These are phyloP conservation scores for Eucalyptus cloeziana DNA, from an alignment of 345 rosid species.

Conservation along the genomic window DNA sequence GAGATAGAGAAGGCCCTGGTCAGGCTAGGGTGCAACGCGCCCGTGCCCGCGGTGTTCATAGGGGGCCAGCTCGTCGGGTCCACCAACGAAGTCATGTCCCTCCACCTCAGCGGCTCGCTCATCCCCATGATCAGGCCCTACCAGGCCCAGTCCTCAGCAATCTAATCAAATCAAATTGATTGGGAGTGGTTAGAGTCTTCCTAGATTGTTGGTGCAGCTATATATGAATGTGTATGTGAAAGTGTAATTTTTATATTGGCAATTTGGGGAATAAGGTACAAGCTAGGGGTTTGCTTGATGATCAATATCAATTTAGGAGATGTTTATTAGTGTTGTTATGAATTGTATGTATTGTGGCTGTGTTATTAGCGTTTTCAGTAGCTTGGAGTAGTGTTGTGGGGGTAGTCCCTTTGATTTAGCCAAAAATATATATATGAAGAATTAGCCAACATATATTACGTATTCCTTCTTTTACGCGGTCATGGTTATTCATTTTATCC, in stretches of 20 bases:
- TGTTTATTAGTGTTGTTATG: neutral
- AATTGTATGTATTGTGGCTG: neutral
- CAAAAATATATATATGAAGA: neutral
- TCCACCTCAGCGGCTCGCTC: slow-evolving; percentile 61
- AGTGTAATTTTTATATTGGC: neutral
- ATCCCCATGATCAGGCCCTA: slow-evolving; percentile 54
- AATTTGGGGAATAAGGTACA: neutral
- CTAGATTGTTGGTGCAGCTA: neutral
- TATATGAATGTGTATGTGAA: neutral
- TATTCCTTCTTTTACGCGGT: neutral
- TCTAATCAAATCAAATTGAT: neutral
- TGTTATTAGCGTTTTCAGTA: neutral
- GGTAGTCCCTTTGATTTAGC: neutral
- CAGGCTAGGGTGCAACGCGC: slow-evolving; percentile 52
- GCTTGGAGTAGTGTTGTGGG: neutral
- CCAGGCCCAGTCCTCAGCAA: slow-evolving; percentile 15
- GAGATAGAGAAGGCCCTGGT: slow-evolving; percentile 69
- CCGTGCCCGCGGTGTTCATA: slow-evolving; percentile 68
- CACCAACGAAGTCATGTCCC: slow-evolving; percentile 83
- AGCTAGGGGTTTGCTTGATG: neutral
- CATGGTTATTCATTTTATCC: neutral
- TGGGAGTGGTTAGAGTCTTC: neutral
- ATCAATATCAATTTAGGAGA: neutral
- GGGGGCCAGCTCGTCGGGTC: slow-evolving; percentile 68
- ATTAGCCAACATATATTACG: neutral